Conservation (phyloP, 2,329 filamentous ascomycete species). For the Aspergillus uvarum region DNA sequence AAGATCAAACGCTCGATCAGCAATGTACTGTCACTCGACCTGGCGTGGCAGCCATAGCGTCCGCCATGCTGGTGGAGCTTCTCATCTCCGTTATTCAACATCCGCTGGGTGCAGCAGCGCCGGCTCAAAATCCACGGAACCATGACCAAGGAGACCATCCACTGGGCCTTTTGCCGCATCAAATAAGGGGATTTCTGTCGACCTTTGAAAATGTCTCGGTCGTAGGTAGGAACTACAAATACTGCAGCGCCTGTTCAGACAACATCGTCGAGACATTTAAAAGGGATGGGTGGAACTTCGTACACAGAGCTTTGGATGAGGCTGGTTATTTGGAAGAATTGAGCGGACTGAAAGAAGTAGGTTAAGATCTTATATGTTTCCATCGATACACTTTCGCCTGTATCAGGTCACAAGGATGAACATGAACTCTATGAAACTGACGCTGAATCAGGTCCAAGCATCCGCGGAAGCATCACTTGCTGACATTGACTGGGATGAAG, state of each 20-base stretch:
- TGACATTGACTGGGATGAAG: constrained; percentile 48
- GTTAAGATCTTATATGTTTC: constrained; percentile 3
- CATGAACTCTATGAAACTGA: constrained; percentile 18
- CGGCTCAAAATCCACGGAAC: constrained; percentile 34
- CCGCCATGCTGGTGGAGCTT: constrained; percentile 84
- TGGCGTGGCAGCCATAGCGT: constrained; percentile 88
- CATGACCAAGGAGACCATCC: constrained; percentile 45
- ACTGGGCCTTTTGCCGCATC: constrained; percentile 59
- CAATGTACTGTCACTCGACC: constrained; percentile 97
- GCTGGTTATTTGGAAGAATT: constrained; percentile 64
- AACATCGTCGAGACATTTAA: constrained; percentile 55
- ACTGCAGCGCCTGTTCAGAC: constrained; percentile 63
- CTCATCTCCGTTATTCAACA: constrained; percentile 86
- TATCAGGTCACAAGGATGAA: neutral
- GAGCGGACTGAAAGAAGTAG: constrained; percentile 59
- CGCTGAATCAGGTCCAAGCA: constrained; percentile 42
- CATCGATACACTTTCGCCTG: constrained; percentile 22
- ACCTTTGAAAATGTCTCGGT: constrained; percentile 60
- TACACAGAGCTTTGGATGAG: constrained; percentile 60
- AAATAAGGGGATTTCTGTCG: constrained; percentile 62
- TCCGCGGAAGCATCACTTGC: constrained; percentile 47
- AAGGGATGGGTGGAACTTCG: constrained; percentile 59
- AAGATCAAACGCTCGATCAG: constrained; percentile 92
- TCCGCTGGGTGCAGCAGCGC: constrained; percentile 54
- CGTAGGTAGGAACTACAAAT: constrained; percentile 58